Evolutionary conservation across 2,329 filamentous ascomycete species (phyloP), one percentile per base, ranked within the genome.

Genomic region (Fusarium sp.): DNA sequence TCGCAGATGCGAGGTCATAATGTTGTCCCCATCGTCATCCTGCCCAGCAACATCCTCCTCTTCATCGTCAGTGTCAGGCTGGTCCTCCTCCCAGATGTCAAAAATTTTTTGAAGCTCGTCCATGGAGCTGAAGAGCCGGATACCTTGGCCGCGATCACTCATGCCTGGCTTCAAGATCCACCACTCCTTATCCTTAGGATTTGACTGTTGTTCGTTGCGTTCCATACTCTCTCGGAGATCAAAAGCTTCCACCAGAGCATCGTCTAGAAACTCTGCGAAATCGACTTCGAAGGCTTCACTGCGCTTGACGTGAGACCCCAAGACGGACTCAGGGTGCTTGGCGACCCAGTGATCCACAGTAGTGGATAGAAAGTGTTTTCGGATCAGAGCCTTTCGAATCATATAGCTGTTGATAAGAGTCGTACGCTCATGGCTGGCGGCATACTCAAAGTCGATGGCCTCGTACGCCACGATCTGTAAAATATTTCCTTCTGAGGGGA

Each of bases 151-250:
- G 30, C 96, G 89, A 80, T 99, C 96, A 81, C 94, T 97, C 96
- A 99, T 98, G 13, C 96, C 93, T 1, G 96, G 96, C 83, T 99
- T 99, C 67, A 99, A 82, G 74, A 99, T 98, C 96, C 96, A 99
- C 96, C 96, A 99, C 80, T 97, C 91, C 67, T 88, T 87, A 46
- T 88, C 84, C 38, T 82, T 70, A 0, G 64, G 75, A 4, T 77
- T 75, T 7, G 62, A 56, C 4, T 64, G 69, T 18, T 72, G 72
- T 19, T 81, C 82, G 76, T 97, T 97, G 50, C 86, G 86, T 37
- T 89, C 88, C 81, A 97, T 88, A 75, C 93, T 95, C 64, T 94
- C 94, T 25, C 92, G 88, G 58, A 99, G 83, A 78, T 98, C 96
- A 81, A 93, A 98, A 0, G 93, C 93, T 81, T 99, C 96, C 4